Conservation (phyloP, 306 rosid genomes). For the Castanea mollissima region DNA sequence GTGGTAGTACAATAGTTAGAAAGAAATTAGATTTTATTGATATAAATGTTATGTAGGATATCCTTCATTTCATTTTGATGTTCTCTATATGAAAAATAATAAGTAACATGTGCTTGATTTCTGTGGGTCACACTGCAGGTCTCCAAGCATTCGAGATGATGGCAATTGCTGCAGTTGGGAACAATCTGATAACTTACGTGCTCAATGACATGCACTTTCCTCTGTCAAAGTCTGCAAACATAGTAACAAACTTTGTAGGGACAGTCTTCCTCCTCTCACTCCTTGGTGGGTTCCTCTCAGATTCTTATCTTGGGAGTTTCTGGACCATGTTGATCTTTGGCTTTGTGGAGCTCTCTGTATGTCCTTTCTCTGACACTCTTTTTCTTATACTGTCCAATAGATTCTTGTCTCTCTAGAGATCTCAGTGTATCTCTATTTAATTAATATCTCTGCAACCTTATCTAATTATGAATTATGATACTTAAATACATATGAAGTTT, state of each 20-base stretch:
- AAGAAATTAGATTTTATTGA: background rate
- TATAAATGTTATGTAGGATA: background rate
- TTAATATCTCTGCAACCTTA: background rate
- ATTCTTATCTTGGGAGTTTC: slow-evolving; percentile 66
- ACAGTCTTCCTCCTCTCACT: slow-evolving; percentile 61
- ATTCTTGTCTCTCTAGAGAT: slow-evolving; percentile 17
- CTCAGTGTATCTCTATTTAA: slow-evolving; percentile 1
- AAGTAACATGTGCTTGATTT: background rate
- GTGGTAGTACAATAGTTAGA: background rate
- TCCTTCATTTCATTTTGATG: background rate
- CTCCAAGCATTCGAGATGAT: slow-evolving; percentile 76
- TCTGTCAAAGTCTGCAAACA: slow-evolving; percentile 59
- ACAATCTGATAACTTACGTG: slow-evolving; percentile 60
- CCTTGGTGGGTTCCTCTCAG: slow-evolving; percentile 63
- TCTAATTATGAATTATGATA: background rate
- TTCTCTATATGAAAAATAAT: background rate
- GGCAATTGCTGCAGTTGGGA: slow-evolving; percentile 69
- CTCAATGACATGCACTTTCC: slow-evolving; percentile 60
- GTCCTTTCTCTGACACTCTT: slow-evolving; percentile 10
- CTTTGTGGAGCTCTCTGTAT: slow-evolving; percentile 57
- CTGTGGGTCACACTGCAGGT: slow-evolving; percentile 31
- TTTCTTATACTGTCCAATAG: background rate
- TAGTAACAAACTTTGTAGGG: slow-evolving; percentile 62
- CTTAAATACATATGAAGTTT: background rate
- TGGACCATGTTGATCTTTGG: slow-evolving; percentile 57